A percentile compares a stretch with the other conserved stretches of the same genome.
Conservation (phyloP, 2,329 filamentous ascomycete species). For the Epichloe hybrida region DNA sequence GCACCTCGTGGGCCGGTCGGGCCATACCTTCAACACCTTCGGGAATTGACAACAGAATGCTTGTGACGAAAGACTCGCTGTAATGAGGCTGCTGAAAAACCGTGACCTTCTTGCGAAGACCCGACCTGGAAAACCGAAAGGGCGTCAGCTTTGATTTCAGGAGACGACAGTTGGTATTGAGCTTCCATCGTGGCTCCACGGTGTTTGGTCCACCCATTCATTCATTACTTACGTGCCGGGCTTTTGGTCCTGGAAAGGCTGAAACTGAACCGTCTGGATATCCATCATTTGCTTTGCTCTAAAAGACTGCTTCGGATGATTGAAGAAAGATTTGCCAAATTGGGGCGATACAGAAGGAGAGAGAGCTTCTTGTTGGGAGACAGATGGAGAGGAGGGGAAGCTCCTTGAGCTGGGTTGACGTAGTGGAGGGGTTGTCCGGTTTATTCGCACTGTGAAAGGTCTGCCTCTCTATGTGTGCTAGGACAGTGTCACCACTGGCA, state of each 20-base stretch:
- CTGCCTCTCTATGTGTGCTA: too few species aligned
- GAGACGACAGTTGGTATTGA: background rate
- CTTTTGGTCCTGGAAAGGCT: constrained; percentile 91
- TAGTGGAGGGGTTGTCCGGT: background rate
- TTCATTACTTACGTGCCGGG: constrained; percentile 76
- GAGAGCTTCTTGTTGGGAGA: constrained; percentile 1
- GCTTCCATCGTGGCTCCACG: background rate
- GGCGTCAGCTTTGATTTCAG: background rate
- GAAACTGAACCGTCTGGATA: constrained; percentile 64
- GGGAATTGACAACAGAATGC: constrained; percentile 90
- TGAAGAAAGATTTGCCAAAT: background rate
- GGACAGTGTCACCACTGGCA: background rate
- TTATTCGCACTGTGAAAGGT: constrained; percentile 11
- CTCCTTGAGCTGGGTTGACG: constrained; percentile 14
- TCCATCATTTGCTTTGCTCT: constrained; percentile 43
- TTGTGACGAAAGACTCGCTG: constrained; percentile 88
- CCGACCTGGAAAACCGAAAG: constrained; percentile 48
- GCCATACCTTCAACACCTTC: constrained; percentile 67
- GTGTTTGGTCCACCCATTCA: constrained; percentile 1
- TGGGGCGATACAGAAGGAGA: too few species aligned
- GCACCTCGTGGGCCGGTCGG: background rate
- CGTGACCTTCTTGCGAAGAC: constrained; percentile 96
- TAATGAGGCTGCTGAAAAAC: constrained; percentile 94
- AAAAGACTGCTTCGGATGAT: background rate
- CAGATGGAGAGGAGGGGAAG: constrained; percentile 3